phyloP scores from a whole-genome alignment of 1,139 yeast species.

The Pichia sp. region DNA sequence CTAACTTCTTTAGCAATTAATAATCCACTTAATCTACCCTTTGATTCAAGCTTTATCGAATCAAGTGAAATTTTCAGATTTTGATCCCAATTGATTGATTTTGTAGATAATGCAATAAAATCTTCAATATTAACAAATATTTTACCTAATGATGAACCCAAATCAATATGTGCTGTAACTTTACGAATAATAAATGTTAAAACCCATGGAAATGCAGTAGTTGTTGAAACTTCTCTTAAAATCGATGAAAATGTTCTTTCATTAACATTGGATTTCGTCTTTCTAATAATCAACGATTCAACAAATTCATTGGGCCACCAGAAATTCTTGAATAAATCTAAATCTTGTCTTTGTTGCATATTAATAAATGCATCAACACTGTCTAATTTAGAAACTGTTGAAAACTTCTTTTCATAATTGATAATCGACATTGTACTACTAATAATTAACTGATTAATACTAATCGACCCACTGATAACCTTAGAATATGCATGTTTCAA shows the following conservation, averaged over 20 bases:
- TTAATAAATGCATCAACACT: conserved; percentile 62
- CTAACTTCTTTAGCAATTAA: conserved; percentile 45
- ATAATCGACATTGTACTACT: conserved; percentile 38
- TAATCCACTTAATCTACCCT: conserved; percentile 75
- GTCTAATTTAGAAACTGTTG: conserved; percentile 49
- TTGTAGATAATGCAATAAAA: conserved; percentile 66
- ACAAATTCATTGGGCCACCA: conserved; percentile 53
- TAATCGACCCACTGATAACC: conserved; percentile 73
- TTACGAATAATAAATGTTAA: conserved; percentile 51
- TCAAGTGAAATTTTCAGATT: conserved; percentile 58
- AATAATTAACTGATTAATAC: conserved; percentile 44
- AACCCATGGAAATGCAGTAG: conserved; percentile 72
- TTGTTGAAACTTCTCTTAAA: conserved; percentile 54
- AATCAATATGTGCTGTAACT: conserved; percentile 53
- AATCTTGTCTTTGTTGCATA: conserved; percentile 79
- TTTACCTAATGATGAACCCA: conserved; percentile 80
- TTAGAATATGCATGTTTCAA: conserved; percentile 88
- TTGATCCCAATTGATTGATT: conserved; percentile 67
- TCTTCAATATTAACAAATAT: conserved; percentile 48
- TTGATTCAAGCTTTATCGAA: conserved; percentile 45
- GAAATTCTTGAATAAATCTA: conserved; percentile 74
- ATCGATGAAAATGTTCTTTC: conserved; percentile 43
- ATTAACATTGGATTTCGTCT: conserved; percentile 3
- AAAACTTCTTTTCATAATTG: conserved; percentile 30
- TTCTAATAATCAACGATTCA: conserved; percentile 12